Percentiles rank a stretch among this genome's conserved stretches.
These are phyloP conservation scores for Cyathus striatus DNA, from an alignment of 768 basidiomycete genomes.

Conservation along the genomic window DNA sequence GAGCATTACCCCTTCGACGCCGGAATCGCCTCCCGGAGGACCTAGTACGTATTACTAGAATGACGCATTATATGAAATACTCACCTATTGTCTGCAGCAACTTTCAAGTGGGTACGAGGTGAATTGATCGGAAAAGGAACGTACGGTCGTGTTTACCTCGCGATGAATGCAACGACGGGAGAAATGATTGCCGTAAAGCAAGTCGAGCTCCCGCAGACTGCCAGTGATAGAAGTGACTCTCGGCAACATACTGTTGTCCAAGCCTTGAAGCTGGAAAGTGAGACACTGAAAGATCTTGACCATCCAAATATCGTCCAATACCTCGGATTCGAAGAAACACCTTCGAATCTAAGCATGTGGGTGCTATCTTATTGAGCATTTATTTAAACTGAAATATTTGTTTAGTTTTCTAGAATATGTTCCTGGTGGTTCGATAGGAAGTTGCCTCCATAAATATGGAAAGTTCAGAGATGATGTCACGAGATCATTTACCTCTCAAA, in stretches of 20 bases:
- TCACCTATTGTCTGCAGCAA: constrained; percentile 43
- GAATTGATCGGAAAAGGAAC: constrained; percentile 97
- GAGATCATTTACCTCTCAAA: constrained; percentile 89
- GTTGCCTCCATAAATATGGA: constrained; percentile 85
- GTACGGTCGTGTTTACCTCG: constrained; percentile 94
- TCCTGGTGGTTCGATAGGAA: constrained; percentile 92
- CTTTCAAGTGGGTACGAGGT: constrained; percentile 98
- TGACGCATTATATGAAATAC: constrained; percentile 3
- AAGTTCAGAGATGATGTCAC: constrained; percentile 91
- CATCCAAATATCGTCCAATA: constrained; percentile 98
- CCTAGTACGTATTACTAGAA: constrained; percentile 49
- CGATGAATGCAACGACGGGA: constrained; percentile 91
- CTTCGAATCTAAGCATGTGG: constrained; percentile 86
- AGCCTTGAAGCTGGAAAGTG: constrained; percentile 91
- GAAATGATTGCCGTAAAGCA: constrained; percentile 99
- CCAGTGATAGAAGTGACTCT: constrained; percentile 85
- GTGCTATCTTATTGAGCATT: constrained; percentile 21
- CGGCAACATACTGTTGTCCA: constrained; percentile 84
- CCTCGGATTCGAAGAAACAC: constrained; percentile 90
- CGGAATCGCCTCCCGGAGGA: constrained; percentile 60
- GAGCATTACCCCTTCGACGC: constrained; percentile 32
- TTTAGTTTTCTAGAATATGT: constrained; percentile 96
- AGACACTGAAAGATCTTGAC: constrained; percentile 93
- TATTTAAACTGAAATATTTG: constrained; percentile 2
- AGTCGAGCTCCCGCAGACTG: constrained; percentile 90